Base-by-base conservation (phyloP, 352 stramenopile species). In the Globisporangium nodosum region DNA sequence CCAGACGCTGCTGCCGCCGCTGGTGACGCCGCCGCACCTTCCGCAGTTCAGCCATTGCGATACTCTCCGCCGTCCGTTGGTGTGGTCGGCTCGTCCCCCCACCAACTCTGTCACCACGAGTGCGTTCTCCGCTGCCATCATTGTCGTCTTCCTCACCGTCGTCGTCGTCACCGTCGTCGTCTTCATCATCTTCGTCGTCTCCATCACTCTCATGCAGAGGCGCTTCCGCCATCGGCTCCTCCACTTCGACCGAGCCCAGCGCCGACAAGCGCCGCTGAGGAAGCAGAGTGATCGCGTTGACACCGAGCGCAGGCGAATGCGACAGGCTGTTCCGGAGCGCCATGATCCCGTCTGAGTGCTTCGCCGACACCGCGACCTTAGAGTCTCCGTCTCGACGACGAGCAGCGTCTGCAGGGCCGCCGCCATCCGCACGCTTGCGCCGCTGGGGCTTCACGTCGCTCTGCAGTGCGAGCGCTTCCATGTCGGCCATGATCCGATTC, bases 401-500 rank as follows among this genome's bases (percentile, higher is more conserved):
- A 35, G 3, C n/a, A 49, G 43, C 30, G 24, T 18, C 43, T 24
- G 37, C 21, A 8, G 8, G 21, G 30, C 6, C 12, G 6, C 5
- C 13, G 16, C 12, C n/a, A 27, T 20, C 20, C 16, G 42, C 42
- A 16, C 20, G 4, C 42, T 18, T 24, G 16, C 5, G 42, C 15
- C 42, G 42, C 18, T 21, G 42, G 15, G 16, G 16, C n/a, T 18
- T 48, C 42, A 18, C 9, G 18, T 24, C 42, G 18, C 18, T 48
- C 37, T 55, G 61, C 15, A 80, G 52, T 5, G 69, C 64, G 30
- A 87, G 68, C 40, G 70, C 72, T 18, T 87, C 66, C 76, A 89
- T 89, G 27, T 87, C 79, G n/a, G 68, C 70, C 65, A 89, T 72
- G 59, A 87, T 78, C 1, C 77, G 69, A 54, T 79, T 69, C 5